Conservation (phyloP, 129 eudicot genomes). For the Artemisia annua region DNA sequence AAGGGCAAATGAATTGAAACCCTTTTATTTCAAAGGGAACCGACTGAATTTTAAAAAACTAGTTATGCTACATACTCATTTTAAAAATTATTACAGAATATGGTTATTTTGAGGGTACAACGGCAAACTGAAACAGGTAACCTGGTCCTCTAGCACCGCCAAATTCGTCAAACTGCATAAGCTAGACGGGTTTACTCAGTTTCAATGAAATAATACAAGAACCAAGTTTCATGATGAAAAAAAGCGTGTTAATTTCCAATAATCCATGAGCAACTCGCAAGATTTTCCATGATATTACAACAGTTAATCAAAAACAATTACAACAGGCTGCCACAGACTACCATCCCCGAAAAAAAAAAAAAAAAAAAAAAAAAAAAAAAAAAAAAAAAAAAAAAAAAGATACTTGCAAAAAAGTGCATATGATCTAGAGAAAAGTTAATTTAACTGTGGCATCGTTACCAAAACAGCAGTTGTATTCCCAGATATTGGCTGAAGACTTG, state of each 20-base stretch:
- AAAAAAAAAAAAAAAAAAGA: background rate
- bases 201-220: too few species aligned
- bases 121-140: too few species aligned
- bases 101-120: too few species aligned
- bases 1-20: too few species aligned
- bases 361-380: background rate
- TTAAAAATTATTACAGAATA: too few species aligned
- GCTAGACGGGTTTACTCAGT: too few species aligned
- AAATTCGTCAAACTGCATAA: too few species aligned
- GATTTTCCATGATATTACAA: constrained; percentile 35
- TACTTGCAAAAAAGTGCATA: constrained; percentile 26
- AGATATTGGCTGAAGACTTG: constrained; percentile 58
- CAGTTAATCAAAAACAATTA: constrained; percentile 25
- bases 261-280: constrained; percentile 8
- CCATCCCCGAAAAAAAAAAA: constrained; percentile 13
- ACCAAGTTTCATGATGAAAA: background rate
- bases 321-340: constrained; percentile 28
- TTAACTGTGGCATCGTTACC: constrained; percentile 39
- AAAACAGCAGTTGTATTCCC: constrained; percentile 70
- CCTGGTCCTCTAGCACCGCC: too few species aligned
- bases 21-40: too few species aligned
- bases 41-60: too few species aligned
- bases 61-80: too few species aligned
- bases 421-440: constrained; percentile 12
- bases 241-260: constrained; percentile 16